Evolutionary conservation across 2,329 filamentous ascomycete genomes (phyloP), one percentile per base, ranked within the genome.

Genomic region (Sarocladium brachiariae): DNA sequence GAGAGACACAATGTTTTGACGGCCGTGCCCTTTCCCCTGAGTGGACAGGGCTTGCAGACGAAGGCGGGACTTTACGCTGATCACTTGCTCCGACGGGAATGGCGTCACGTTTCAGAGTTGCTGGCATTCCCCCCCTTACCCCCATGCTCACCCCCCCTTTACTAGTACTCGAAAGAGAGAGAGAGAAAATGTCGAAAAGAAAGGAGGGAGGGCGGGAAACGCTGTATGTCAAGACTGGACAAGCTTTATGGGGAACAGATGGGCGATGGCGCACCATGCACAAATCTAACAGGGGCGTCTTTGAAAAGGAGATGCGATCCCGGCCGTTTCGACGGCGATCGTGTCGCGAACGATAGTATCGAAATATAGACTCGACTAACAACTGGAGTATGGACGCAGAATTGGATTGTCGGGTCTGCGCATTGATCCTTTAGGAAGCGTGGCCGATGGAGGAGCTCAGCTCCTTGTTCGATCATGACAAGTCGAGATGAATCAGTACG

Each of bases 171-270:
- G n/a, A n/a, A n/a, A n/a, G n/a, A n/a, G n/a, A n/a, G 46, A 49
- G 30, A 34, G 60, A 56, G 52, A 50, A 21, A 30, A 47, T 47
- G 14, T 33, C 14, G 4, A 31, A 33, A 9, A 25, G 43, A 33
- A 25, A 13, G 25, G 10, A n/a, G 27, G 31, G 43, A 25, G 43
- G 33, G 21, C 43, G 43, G 43, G 43, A 25, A 49, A 37, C 55
- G 54, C 54, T 56, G 39, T 59, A 61, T 66, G 63, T 65, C 63
- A 65, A 65, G 64, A 61, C 62, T 34, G 58, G 64, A 67, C 64
- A 68, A 66, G 65, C 65, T 68, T 67, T 67, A 60, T 62, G 58
- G 62, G 57, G 58, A 49, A 33, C 27, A 47, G 9, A 31, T 33
- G 25, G 27, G n/a, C 24, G 25, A 47, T 33, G 43, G 43, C 27